A percentile compares a stretch with the other conserved stretches of the same genome.
phyloP scores from a whole-genome alignment of 2,329 filamentous ascomycete genomes.

The Colletotrichum eleusines region DNA sequence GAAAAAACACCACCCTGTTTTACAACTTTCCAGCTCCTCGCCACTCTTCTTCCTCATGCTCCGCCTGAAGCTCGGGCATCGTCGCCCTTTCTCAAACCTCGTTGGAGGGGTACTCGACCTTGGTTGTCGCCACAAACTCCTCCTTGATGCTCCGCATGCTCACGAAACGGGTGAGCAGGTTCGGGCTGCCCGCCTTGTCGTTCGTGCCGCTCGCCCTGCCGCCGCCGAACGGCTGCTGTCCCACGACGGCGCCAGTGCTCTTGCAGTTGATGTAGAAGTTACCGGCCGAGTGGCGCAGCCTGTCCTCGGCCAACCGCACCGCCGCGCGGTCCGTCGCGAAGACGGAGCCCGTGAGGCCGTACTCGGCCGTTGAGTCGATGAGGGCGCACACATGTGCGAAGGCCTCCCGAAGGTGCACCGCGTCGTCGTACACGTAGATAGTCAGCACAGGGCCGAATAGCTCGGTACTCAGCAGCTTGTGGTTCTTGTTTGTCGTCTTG shows the following conservation, averaged over 20 bases:
- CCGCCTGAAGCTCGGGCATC: background rate
- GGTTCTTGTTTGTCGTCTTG: constrained; percentile 77
- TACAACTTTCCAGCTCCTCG: background rate
- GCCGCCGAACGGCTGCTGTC: constrained; percentile 79
- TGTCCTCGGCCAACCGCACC: constrained; percentile 76
- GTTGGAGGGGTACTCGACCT: constrained; percentile 79
- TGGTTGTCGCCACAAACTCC: constrained; percentile 74
- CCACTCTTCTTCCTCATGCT: background rate
- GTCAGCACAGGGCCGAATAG: constrained; percentile 85
- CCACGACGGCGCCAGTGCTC: constrained; percentile 79
- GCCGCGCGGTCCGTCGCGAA: constrained; percentile 78
- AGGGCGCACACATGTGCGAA: constrained; percentile 71
- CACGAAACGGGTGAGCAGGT: constrained; percentile 74
- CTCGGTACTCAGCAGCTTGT: constrained; percentile 81
- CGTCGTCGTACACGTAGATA: constrained; percentile 83
- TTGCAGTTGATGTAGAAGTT: constrained; percentile 93
- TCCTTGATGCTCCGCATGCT: constrained; percentile 79
- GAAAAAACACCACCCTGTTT: constrained; percentile 2
- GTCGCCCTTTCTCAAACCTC: constrained; percentile 59
- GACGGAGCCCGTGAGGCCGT: constrained; percentile 81
- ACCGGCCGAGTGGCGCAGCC: constrained; percentile 78
- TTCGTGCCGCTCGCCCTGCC: constrained; percentile 77
- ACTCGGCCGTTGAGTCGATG: constrained; percentile 80
- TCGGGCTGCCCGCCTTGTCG: constrained; percentile 77
- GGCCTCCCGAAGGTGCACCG: constrained; percentile 60